Percentiles rank a stretch among this genome's conserved stretches.
These are phyloP conservation scores for Helotiales sp. DNA, from an alignment of 2,329 filamentous ascomycete species.

Conservation along the genomic window DNA sequence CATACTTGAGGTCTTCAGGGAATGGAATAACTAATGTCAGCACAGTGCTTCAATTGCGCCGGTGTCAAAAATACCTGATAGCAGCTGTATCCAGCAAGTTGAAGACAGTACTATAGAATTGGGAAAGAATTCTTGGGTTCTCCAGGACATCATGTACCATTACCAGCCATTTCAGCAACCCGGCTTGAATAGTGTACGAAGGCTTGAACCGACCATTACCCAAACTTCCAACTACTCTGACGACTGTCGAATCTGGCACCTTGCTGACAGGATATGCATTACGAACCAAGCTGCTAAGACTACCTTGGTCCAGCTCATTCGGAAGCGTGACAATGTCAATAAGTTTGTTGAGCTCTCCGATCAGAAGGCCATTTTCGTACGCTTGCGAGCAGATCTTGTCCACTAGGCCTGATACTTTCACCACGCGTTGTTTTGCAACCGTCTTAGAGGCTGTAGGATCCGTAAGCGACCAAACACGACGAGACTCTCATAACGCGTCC, in stretches of 20 bases:
- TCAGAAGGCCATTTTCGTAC: conserved; percentile 67
- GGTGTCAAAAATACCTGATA: conserved; percentile 54
- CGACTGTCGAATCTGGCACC: conserved; percentile 59
- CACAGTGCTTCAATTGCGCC: background rate
- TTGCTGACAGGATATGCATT: conserved; percentile 73
- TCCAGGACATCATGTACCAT: conserved; percentile 73
- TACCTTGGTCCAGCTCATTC: conserved; percentile 74
- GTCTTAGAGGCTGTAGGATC: conserved; percentile 51
- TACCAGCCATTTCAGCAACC: conserved; percentile 76
- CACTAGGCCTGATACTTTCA: conserved; percentile 62
- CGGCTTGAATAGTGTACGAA: conserved; percentile 66
- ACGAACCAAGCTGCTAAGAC: conserved; percentile 65
- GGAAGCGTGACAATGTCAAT: conserved; percentile 66
- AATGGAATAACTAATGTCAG: conserved; percentile 8
- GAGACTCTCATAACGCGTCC: conserved; percentile 25
- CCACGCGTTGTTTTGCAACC: conserved; percentile 65
- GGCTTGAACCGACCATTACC: conserved; percentile 78
- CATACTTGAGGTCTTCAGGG: conserved; percentile 51
- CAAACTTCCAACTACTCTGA: conserved; percentile 70
- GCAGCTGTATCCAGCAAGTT: conserved; percentile 79
- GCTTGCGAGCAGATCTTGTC: conserved; percentile 62
- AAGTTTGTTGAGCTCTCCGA: conserved; percentile 59
- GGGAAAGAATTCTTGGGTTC: conserved; percentile 61
- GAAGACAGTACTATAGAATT: conserved; percentile 75
- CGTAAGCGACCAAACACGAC: background rate